Evolutionary conservation across 805 yeast genomes (phyloP), one percentile per base, ranked within the genome.

Genomic region (Wickerhamomyces subpelliculosus): DNA sequence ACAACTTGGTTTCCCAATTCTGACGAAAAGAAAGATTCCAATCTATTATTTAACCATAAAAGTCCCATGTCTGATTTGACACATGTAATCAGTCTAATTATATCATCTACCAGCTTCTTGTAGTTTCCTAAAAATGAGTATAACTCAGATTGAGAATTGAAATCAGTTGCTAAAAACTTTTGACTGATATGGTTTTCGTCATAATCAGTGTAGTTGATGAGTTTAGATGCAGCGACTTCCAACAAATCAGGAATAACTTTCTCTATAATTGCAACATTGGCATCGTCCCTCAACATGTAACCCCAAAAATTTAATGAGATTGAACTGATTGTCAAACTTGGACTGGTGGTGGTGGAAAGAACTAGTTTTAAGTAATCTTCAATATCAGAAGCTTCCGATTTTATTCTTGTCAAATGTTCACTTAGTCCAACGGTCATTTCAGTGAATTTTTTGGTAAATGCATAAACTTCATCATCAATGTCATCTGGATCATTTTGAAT

Each of bases 261-360:
- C 37, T 70, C 68, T 30, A 83, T 76, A 24, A 66, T 50, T 27
- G 75, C 72, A 6, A 69, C 66, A 45, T 70, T 72, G 11, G 77
- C 75, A 48, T 88, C 96, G 40, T 80, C 75, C 51, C 99, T 72
- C 36, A 94, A 64, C 47, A 90, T 77, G 2, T 90, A 76, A 43
- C 95, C 87, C 98, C 98, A 94, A 65, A 93, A 83, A 56, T 88
- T 96, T 37, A 93, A 62, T 0, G 96, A 84, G 14, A 93, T 69
- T 0, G 96, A 96, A 36, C 95, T 82, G 3, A 90, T 80, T n/a
- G 90, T 81, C 39, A 93, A 68, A 50, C 95, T 84, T 20, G 86
- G 84, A 54, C 87, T 93, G 50, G 70, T 73, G 0, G 96, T 84
- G 1, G 96, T 86, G 33, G 79, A 73, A 32, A 93, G 65, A 6